Conservation (phyloP, 2,329 filamentous ascomycete species). For the Cladosporium sp. region DNA sequence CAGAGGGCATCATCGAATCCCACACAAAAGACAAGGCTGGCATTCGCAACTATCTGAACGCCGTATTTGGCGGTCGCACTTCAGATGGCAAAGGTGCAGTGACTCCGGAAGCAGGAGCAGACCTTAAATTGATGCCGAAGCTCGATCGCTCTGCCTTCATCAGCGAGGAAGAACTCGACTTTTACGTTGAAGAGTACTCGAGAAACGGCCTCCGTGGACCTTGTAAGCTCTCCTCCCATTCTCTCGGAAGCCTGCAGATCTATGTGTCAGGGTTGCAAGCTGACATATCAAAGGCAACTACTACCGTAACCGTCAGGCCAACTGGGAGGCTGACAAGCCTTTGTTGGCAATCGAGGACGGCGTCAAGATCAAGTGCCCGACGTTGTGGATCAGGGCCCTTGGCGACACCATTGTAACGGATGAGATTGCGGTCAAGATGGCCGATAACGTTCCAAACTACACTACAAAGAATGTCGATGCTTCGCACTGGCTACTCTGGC, state of each 20-base stretch:
- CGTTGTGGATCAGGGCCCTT: slow-evolving; percentile 70
- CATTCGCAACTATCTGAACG: slow-evolving; percentile 66
- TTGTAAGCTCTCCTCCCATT: slow-evolving; percentile 12
- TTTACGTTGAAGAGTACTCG: neutral
- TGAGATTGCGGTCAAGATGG: slow-evolving; percentile 68
- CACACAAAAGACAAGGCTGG: slow-evolving; percentile 46
- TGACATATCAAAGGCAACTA: slow-evolving; percentile 65
- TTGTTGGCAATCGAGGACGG: slow-evolving; percentile 24
- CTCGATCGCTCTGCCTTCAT: neutral
- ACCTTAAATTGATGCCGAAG: slow-evolving; percentile 49
- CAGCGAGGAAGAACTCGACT: neutral
- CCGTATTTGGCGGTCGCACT: slow-evolving; percentile 64
- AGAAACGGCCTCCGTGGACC: neutral
- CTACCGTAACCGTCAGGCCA: slow-evolving; percentile 73
- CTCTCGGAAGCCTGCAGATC: slow-evolving; percentile 31
- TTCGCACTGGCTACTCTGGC: slow-evolving; percentile 78
- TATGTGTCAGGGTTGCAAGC: slow-evolving; percentile 42
- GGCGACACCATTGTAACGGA: slow-evolving; percentile 70
- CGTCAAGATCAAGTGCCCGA: slow-evolving; percentile 41
- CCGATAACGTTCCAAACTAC: slow-evolving; percentile 59
- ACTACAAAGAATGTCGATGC: slow-evolving; percentile 63
- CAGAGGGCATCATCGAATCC: slow-evolving; percentile 48
- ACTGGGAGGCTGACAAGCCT: slow-evolving; percentile 68
- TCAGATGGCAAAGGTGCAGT: slow-evolving; percentile 57
- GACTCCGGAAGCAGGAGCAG: slow-evolving; percentile 56